Base-by-base conservation (phyloP, 2,329 filamentous ascomycete species). In the Chaetoscypha palmicola region DNA sequence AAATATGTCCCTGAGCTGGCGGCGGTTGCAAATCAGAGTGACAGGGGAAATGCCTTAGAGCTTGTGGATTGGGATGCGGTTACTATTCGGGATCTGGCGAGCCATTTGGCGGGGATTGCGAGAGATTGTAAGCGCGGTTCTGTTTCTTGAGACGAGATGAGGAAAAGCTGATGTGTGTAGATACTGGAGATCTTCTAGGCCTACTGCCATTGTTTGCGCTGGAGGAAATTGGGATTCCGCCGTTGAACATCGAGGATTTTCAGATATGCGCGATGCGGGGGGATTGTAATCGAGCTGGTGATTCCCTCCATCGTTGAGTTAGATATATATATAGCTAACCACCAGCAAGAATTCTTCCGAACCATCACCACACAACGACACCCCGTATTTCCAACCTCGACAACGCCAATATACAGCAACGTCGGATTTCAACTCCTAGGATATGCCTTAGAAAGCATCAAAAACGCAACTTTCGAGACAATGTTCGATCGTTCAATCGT, bases 1-100 rank as follows among this genome's bases (percentile, higher is more conserved):
- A 61, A 63, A 19, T 68, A 65, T 41, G 53, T 70, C 10, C 66
- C 68, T 0, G 68, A 71, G 51, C 61, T 71, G 17, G 28, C 34
- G 3, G 46, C 28, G 21, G 44, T 44, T n/a, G 46, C 45, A 21
- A 12, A 45, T 28, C 17, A 45, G 11, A 45, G 49, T 17, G 19
- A 43, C 16, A 41, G 31, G 2, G 11, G 34, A 1, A 44, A 55
- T n/a, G 33, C 48, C 9, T 38, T 53, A 8, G 46, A 52, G 14
- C 22, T 48, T 20, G 47, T 53, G 3, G 33, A 46, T 12, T 58
- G 54, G 51, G 38, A 49, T 20, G 43, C 48, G 7, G 30, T 57
- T 19, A 56, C 50, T 3, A 26, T 56, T 23, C 46, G 48, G 8
- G 44, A 43, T 5, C 43, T 57, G 5, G 47, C 53, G 23, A 49